Conservation (phyloP, 306 rosid genomes). For the apple (Malus domestica) region DNA sequence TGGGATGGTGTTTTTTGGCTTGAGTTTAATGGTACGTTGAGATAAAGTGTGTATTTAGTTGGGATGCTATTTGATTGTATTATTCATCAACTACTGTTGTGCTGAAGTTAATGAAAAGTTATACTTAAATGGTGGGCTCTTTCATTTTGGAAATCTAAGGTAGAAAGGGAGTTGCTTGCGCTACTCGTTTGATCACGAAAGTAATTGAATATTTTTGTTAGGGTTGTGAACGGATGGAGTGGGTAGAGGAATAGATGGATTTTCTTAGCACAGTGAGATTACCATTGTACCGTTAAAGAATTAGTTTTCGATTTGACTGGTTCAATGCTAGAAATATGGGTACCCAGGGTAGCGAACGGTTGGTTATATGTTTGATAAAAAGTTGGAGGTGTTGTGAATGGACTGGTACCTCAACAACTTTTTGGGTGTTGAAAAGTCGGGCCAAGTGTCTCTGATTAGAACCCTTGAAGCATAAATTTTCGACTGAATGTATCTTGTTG, state of each 20-base stretch:
- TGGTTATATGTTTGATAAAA: not conserved
- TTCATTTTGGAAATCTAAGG: not conserved
- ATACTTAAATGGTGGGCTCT: not conserved
- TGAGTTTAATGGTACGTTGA: not conserved
- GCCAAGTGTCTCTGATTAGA: not conserved
- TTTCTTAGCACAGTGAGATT: not conserved
- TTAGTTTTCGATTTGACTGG: not conserved
- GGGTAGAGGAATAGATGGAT: not conserved
- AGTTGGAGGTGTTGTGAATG: not conserved
- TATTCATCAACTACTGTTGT: not conserved
- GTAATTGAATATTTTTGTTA: not conserved
- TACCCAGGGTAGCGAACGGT: not conserved
- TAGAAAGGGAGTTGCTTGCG: not conserved
- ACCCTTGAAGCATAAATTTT: not conserved
- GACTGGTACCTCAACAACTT: not conserved
- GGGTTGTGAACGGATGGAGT: not conserved
- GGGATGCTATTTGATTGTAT: not conserved
- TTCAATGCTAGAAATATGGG: not conserved
- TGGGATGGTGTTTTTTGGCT: not conserved
- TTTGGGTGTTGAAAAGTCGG: not conserved
- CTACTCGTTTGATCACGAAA: not conserved
- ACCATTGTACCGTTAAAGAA: not conserved
- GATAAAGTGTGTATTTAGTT: not conserved
- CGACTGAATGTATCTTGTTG: not conserved
- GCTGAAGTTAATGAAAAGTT: not conserved